phyloP scores from a whole-genome alignment of 768 basidiomycete genomes.

The Cantharellus anzutake region DNA sequence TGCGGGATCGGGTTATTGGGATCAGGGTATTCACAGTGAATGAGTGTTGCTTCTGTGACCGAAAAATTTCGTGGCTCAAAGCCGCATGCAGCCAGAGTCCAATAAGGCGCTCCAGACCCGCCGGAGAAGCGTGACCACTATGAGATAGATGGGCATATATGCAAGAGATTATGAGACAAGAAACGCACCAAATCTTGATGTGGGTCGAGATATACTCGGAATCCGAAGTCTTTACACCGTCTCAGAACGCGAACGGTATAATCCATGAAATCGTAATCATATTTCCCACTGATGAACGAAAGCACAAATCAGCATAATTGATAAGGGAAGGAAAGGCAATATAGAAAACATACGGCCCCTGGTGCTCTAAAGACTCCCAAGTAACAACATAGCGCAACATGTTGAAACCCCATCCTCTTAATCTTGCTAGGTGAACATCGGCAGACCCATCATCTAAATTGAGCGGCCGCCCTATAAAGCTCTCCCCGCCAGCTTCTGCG shows the following conservation, averaged over 20 bases:
- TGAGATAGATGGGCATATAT: neutral
- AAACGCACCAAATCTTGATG: constrained; percentile 82
- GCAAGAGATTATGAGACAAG: neutral
- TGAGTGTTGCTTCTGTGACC: constrained; percentile 62
- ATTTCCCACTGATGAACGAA: constrained; percentile 42
- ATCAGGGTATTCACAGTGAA: constrained; percentile 77
- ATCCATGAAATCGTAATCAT: constrained; percentile 83
- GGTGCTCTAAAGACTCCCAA: constrained; percentile 91
- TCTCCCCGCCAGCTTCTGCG: constrained; percentile 42
- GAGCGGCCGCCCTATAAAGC: constrained; percentile 61
- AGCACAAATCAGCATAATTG: neutral
- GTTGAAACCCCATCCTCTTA: constrained; percentile 90
- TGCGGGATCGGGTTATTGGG: constrained; percentile 40
- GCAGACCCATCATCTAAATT: constrained; percentile 71
- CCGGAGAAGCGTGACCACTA: constrained; percentile 94
- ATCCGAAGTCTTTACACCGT: constrained; percentile 84
- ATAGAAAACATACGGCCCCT: constrained; percentile 67
- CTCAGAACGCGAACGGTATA: constrained; percentile 74
- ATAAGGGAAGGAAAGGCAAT: neutral
- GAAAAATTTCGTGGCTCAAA: constrained; percentile 74
- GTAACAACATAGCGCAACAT: constrained; percentile 63
- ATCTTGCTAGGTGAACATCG: constrained; percentile 67
- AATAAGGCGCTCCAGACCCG: constrained; percentile 87
- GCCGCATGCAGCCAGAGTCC: constrained; percentile 83
- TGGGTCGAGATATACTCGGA: constrained; percentile 83